Conservation (phyloP, 2,329 filamentous ascomycete species). For the Fusarium pseudocircinatum region DNA sequence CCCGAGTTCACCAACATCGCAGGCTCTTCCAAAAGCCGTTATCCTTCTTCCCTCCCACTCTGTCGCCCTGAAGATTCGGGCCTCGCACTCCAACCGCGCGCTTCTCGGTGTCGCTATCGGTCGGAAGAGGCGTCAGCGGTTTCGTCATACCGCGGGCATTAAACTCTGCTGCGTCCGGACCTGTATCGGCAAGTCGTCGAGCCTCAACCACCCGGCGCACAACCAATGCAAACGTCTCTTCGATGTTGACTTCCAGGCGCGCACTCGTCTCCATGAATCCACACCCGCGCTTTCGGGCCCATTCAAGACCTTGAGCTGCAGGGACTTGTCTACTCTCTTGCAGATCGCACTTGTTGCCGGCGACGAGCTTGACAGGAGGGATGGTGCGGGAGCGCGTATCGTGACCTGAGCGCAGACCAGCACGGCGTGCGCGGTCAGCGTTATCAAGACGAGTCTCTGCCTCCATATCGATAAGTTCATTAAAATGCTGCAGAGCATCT, state of each 20-base stretch:
- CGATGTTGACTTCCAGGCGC: conserved; percentile 85
- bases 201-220: conserved; percentile 70
- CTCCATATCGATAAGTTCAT: conserved; percentile 86
- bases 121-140: conserved; percentile 64
- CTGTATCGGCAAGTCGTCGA: conserved; percentile 61
- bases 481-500: conserved; percentile 79
- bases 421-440: conserved; percentile 61
- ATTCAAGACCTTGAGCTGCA: conserved; percentile 78
- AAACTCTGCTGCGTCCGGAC: conserved; percentile 53
- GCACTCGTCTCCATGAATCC: conserved; percentile 93
- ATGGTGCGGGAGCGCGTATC: conserved; percentile 60
- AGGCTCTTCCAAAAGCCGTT: conserved; percentile 65
- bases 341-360: conserved; percentile 87
- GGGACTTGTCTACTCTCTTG: conserved; percentile 74
- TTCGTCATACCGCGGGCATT: conserved; percentile 66
- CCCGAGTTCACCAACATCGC: conserved; percentile 63
- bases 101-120: conserved; percentile 54
- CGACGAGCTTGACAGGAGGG: conserved; percentile 82
- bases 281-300: conserved; percentile 76
- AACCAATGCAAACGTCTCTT: conserved; percentile 84
- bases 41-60: conserved; percentile 52
- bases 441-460: conserved; percentile 74
- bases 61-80: conserved; percentile 55
- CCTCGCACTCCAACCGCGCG: conserved; percentile 57
- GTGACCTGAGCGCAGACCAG: conserved; percentile 48